Base-by-base conservation (phyloP, 192 early-diverging fungal genomes). In the Umbelopsis isabellina region DNA sequence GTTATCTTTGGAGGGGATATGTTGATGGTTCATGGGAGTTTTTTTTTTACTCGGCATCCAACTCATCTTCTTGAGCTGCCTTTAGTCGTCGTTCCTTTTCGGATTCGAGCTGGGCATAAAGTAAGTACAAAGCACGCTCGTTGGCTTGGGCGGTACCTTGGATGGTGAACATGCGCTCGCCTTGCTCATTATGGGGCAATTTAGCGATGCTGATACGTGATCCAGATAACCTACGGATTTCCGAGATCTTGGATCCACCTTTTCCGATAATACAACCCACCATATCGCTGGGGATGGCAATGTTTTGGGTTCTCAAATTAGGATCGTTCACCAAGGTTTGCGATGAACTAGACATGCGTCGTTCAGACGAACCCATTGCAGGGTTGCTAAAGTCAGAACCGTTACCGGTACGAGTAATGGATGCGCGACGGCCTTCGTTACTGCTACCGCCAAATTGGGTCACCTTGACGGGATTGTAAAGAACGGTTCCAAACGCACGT, bases 211-310 rank as follows among this genome's bases (percentile, higher is more conserved):
- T 91, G 69, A 99, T 96, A 69, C 92, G 88, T 25, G 91, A 90
- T 69, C 92, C 92, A 15, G 92, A 93, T 18, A 91, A 77, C 44
- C 87, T 85, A 70, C 92, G 91, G 72, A 92, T 93, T 76, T 93
- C 92, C 18, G 92, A 88, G 70, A 93, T 91, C 71, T 91, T 91
- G 33, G 87, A 85, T 25, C 95, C 96, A 46, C 86, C 89, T 81
- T 96, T 96, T 70, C 97, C 97, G 80, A 99, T 99, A 75, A 99
- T 95, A 73, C 94, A 95, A 30, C 97, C 97, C 52, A 96, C 95
- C 92, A 98, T 93, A 77, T 96, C 95, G 76, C 90, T 89, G 20
- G 97, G 95, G 67, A 99, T 95, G 55, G 88, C 89, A 73, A 98
- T 95, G 71, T 96, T 90, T 76, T 94, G 91, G 25, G 88, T 93